Base-by-base conservation (phyloP, 2,329 filamentous ascomycete genomes). In the Alternaria triticina region DNA sequence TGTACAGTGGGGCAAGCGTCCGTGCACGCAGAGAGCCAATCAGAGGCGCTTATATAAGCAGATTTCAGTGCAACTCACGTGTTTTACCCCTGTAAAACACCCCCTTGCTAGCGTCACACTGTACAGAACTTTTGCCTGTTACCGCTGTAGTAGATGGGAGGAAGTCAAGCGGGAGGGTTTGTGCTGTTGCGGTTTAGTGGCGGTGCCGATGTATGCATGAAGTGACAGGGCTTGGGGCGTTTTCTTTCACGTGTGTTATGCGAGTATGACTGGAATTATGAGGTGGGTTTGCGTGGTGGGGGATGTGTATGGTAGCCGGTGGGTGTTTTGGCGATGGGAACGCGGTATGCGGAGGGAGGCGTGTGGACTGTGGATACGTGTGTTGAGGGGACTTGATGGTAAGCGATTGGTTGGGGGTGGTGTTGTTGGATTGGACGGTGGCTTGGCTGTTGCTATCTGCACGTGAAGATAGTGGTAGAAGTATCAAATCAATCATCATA, bases 201-300 rank as follows among this genome's bases (percentile, higher is more conserved):
- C 27, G 44, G 40, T 50, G 13, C 46, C 5, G 5, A 30, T 22
- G 36, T 40, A 40, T 40, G 36, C 36, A 17, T 40, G 36, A 40
- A 17, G 36, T 40, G 36, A 40, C 36, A 40, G 36, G 36, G 36
- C 36, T 54, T 36, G 33, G 33, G 33, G 33, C 33, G 30, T 40
- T 30, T 54, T 56, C 56, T 55, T 47, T 49, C 51, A 55, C 46
- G 44, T 44, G 57, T 51, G 36, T 56, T 54, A 60, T 55, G 50
- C 54, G 56, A 59, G 61, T 63, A 63, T 59, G 61, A 63, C 56
- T 63, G 51, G 55, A 50, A 50, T 45, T 51, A 30, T 46, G 50
- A 28, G 57, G 50, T 28, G 57, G 57, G 36, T 49, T 57, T 40
- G 43, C 33, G 25, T 28, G 27, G 54, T 46, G 54, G 54, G 36